Percentiles rank a stretch among this genome's conserved stretches.
These are phyloP conservation scores for Torulaspora globosa DNA, from an alignment of 1,139 yeast species.

Conservation along the genomic window DNA sequence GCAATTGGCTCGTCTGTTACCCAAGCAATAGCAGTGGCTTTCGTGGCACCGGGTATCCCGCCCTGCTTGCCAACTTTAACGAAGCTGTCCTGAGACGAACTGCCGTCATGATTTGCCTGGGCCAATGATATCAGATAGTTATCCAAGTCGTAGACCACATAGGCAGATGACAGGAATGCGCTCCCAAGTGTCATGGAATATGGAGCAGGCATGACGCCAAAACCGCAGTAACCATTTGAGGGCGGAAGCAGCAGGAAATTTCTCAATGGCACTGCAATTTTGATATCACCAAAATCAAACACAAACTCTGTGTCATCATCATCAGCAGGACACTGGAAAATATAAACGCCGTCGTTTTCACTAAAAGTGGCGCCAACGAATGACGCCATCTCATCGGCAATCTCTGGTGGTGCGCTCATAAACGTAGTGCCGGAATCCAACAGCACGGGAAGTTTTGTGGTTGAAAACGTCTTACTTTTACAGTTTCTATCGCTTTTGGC, in stretches of 20 bases:
- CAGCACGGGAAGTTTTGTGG: constrained; percentile 43
- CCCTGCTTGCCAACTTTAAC: constrained; percentile 21
- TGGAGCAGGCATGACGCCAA: constrained; percentile 37
- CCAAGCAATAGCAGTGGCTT: constrained; percentile 24
- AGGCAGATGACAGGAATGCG: constrained; percentile 65
- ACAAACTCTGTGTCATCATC: constrained; percentile 32
- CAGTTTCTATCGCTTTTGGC: constrained; percentile 33
- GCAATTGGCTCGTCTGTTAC: constrained; percentile 16
- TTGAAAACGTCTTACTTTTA: constrained; percentile 27
- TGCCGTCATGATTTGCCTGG: constrained; percentile 43
- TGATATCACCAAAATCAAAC: constrained; percentile 52
- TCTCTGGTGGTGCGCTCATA: constrained; percentile 47
- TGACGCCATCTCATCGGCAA: constrained; percentile 42
- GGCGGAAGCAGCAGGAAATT: constrained; percentile 36
- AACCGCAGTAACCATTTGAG: constrained; percentile 35
- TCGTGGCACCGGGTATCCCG: constrained; percentile 19
- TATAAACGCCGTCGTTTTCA: constrained; percentile 38
- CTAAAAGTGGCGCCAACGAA: constrained; percentile 42
- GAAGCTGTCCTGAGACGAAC: constrained; percentile 7
- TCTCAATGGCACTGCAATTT: constrained; percentile 46
- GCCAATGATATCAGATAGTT: constrained; percentile 63
- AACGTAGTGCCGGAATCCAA: constrained; percentile 70
- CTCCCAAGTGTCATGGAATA: constrained; percentile 58
- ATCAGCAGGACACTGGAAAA: constrained; percentile 35
- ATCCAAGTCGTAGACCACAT: constrained; percentile 73